Evolutionary conservation across 371 early-diverging fungal species (phyloP).

Genomic region (Blakeslea trispora): DNA sequence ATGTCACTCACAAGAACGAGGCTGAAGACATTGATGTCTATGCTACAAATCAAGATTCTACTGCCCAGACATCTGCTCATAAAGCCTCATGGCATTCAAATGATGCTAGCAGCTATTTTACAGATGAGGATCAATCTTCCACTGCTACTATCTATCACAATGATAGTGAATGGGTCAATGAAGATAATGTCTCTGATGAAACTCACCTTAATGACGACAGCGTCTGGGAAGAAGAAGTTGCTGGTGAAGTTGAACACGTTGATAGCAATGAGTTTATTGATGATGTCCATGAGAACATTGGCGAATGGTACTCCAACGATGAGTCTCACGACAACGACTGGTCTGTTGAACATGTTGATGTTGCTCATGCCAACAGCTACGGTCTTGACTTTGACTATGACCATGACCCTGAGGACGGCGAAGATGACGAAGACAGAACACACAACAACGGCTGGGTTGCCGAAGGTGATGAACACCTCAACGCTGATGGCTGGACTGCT

Average conservation of each 20-base stretch:
- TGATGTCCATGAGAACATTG: slow-evolving; percentile 1
- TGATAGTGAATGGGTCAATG: slow-evolving; percentile 24
- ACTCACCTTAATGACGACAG: slow-evolving; percentile 13
- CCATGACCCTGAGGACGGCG: slow-evolving; percentile 10
- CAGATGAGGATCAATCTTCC: slow-evolving; percentile 24
- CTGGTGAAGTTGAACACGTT: background rate
- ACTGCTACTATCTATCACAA: slow-evolving; percentile 13
- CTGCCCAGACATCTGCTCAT: background rate
- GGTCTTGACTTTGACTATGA: background rate
- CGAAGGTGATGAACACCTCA: slow-evolving; percentile 10
- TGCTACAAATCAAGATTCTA: slow-evolving; percentile 22
- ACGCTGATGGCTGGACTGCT: slow-evolving; percentile 9
- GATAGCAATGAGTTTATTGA: background rate
- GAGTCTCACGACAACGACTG: slow-evolving; percentile 15
- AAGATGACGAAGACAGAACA: background rate
- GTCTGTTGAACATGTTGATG: slow-evolving; percentile 15
- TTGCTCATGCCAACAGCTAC: slow-evolving; percentile 10
- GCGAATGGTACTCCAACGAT: slow-evolving; percentile 20
- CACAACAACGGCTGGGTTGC: slow-evolving; percentile 5
- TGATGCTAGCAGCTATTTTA: slow-evolving; percentile 26
- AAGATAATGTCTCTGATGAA: slow-evolving; percentile 14
- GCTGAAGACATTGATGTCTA: slow-evolving; percentile 9
- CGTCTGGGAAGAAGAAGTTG: slow-evolving; percentile 32
- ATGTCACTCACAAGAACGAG: slow-evolving; percentile 42
- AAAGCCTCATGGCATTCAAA: background rate